These are phyloP conservation scores for Linum trigynum DNA, from an alignment of 345 rosid species.

Conservation along the genomic window DNA sequence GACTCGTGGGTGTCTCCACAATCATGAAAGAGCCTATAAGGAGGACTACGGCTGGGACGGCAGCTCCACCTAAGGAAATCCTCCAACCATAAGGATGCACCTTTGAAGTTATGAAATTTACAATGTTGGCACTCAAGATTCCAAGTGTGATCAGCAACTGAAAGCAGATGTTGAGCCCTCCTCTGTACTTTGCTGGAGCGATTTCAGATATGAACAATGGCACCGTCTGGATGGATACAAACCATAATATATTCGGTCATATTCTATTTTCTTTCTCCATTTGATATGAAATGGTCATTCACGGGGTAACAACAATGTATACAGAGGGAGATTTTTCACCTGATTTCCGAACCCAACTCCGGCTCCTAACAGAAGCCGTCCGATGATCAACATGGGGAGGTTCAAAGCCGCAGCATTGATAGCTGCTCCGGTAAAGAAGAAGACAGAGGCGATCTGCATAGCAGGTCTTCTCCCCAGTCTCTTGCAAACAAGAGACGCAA, in stretches of 20 bases:
- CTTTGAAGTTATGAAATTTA: conserved; percentile 35
- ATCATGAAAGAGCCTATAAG: conserved; percentile 46
- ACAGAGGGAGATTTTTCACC: conserved; percentile 17
- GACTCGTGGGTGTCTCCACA: conserved; percentile 61
- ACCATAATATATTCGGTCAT: background rate
- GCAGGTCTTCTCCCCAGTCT: conserved; percentile 41
- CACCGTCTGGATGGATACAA: conserved; percentile 39
- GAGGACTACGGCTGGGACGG: conserved; percentile 46
- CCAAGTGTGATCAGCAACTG: conserved; percentile 69
- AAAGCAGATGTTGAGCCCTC: conserved; percentile 54
- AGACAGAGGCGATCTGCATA: conserved; percentile 46
- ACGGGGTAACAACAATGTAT: background rate
- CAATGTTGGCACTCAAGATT: conserved; percentile 40
- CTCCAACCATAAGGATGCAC: conserved; percentile 48
- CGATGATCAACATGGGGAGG: conserved; percentile 45
- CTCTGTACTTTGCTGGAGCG: conserved; percentile 52
- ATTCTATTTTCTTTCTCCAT: background rate
- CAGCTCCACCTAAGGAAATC: conserved; percentile 54
- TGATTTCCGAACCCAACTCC: conserved; percentile 76
- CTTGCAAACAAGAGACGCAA: conserved; percentile 36
- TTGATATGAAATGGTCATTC: background rate
- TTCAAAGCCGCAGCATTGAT: conserved; percentile 34
- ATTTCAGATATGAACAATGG: conserved; percentile 81
- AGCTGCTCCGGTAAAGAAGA: conserved; percentile 53
- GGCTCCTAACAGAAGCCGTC: conserved; percentile 49